Base-by-base conservation (phyloP, 805 yeast genomes). In the Yarrowia yakushimensis region DNA sequence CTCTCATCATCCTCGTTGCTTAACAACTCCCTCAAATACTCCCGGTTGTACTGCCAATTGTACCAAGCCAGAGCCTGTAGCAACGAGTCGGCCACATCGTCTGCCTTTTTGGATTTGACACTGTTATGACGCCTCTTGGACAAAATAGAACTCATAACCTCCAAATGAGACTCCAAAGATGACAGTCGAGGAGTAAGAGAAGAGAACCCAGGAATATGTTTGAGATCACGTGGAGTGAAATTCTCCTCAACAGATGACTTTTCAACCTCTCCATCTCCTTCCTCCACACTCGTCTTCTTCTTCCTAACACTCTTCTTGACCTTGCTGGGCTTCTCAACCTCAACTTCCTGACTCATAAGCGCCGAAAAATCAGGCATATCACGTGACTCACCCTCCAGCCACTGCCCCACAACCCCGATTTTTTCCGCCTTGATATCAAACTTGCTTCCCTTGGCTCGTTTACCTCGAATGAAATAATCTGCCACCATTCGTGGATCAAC, bases 61-160 rank as follows among this genome's bases (percentile, higher is more conserved):
- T 55, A 55, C 61, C 61, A 55, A 1, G 61, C 61, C 6, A 39
- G n/a, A n/a, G 61, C 61, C 48, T 55, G 61, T 6, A 55, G 39
- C 20, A 55, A 7, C 15, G 61, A 37, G 61, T 55, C 61, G 8
- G 39, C 34, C 5, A 55, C 61, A 23, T 55, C 61, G n/a, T 55
- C 61, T 2, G 61, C 61, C 31, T 55, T 55, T 18, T 36, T 52
- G 17, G 36, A 34, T 13, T 52, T 34, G 13, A 25, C 25, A 6
- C 17, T n/a, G 30, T 55, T 41, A n/a, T 2, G 15, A 7, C 61
- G 34, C 18, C 18, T 55, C n/a, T 31, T 28, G 4, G 37, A 27
- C 46, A 41, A 11, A 30, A 55, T 55, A 11, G 61, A 55, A 5
- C 22, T 33, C 42, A 27, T 55, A 15, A 41, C 61, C 11, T 39